Base-by-base conservation (phyloP, 2,329 filamentous ascomycete species). In the Fusarium compactum region DNA sequence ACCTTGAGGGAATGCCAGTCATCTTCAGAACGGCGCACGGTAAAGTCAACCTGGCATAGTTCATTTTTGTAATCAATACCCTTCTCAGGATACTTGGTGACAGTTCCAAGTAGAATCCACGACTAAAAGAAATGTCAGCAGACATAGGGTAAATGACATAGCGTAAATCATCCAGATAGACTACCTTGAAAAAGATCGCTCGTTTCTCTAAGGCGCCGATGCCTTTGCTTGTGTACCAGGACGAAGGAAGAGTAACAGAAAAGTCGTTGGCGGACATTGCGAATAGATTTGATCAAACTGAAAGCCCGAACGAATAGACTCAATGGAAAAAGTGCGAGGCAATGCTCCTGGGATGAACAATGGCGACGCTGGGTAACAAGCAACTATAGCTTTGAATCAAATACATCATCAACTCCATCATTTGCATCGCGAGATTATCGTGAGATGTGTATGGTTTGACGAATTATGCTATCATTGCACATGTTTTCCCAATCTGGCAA, bases 81-180 rank as follows among this genome's bases (percentile, higher is more conserved):
- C 5, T n/a, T 30, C 18, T 56, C 24, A 2, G 41, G 30, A 30
- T 56, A 59, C 12, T 59, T 59, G 2, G 50, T 56, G 18, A 59
- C 24, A 16, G 57, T 24, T 24, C 57, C 57, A 5, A 59, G 30
- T 16, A 59, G 29, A 30, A 59, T 29, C 57, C 50, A 59, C 8
- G 57, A 59, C 57, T 59, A 44, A 22, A 43, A 24, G 16, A 40
- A 52, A 16, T n/a, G 27, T 54, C 27, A 54, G 51, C n/a, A 24
- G 9, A 1, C 1, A 15, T 8, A 7, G 3, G 1, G 18, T 30
- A 8, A n/a, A n/a, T n/a, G 9, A 1, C 1, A 15, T 8, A 7
- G 3, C 1, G 18, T 30, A 8, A 46, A 14, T 1, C 3, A 16
- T 34, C 8, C 8, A 24, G 30, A 9, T 24, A 30, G 14, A 18